Percentiles rank a stretch among this genome's conserved stretches.
Evolutionary conservation across 2,329 filamentous ascomycete genomes (phyloP).

Genomic region (Stylonectria norvegica): DNA sequence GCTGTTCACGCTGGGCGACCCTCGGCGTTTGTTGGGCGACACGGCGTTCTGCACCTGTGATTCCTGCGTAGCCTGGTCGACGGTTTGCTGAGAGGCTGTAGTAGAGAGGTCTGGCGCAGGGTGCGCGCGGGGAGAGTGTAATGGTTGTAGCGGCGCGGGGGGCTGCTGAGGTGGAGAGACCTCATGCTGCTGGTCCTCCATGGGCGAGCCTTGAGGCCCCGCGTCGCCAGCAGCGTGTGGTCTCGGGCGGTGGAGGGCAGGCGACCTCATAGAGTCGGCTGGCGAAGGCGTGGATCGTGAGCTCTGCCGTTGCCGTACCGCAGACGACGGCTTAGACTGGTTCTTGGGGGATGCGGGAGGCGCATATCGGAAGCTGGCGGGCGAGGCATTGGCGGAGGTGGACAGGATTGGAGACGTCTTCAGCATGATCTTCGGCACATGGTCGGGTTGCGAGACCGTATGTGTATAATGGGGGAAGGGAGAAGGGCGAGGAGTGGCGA

Average conservation of each 20-base stretch:
- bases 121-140: conserved; percentile 19
- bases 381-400: conserved; percentile 51
- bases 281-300: conserved; percentile 14
- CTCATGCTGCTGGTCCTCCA: conserved; percentile 15
- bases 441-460: conserved; percentile 39
- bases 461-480: conserved; percentile 9
- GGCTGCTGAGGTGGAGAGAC: conserved; percentile 21
- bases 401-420: conserved; percentile 53
- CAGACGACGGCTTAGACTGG: conserved; percentile 24
- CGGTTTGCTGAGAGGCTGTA: conserved; percentile 14
- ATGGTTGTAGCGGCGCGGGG: conserved; percentile 5
- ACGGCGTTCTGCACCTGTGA: conserved; percentile 12
- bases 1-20: conserved; percentile 25
- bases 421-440: conserved; percentile 56
- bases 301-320: conserved; percentile 26
- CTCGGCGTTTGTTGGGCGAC: conserved; percentile 35
- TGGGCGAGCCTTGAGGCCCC: conserved; percentile 18
- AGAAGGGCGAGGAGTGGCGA: conserved; percentile 2
- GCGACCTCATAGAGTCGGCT: conserved; percentile 24
- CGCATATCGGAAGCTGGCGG: conserved; percentile 41
- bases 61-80: conserved; percentile 13
- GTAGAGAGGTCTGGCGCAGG: conserved; percentile 12
- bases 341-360: conserved; percentile 25
- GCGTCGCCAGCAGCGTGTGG: conserved; percentile 24
- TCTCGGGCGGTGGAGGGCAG: conserved; percentile 22